Evolutionary conservation across 306 rosid genomes (phyloP).

Genomic region (Carpinus viminea): DNA sequence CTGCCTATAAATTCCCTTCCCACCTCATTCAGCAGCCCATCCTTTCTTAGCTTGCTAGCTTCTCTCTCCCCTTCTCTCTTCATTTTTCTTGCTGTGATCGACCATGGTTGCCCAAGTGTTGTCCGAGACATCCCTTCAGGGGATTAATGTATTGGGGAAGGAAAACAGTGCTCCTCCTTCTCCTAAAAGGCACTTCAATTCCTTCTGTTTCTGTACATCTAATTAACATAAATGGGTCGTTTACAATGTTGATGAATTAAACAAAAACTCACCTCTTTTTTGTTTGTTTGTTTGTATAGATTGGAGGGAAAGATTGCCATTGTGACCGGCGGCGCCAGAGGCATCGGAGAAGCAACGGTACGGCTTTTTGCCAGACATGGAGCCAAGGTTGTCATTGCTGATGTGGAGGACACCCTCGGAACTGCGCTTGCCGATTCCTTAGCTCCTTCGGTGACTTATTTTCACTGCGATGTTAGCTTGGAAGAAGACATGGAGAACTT

Average conservation of each 20-base stretch:
- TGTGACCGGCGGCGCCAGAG: constrained; percentile 81
- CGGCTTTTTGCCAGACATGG: constrained; percentile 72
- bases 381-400: constrained; percentile 78
- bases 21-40: neutral
- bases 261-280: neutral
- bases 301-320: constrained; percentile 88
- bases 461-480: constrained; percentile 69
- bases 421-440: constrained; percentile 50
- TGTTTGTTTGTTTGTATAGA: constrained; percentile 33
- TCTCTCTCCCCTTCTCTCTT: constrained; percentile 2
- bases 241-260: neutral
- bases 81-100: neutral
- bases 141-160: constrained; percentile 37
- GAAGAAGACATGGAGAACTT: constrained; percentile 67
- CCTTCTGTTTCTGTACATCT: neutral
- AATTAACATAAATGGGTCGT: neutral
- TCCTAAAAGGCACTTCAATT: constrained; percentile 46
- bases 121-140: constrained; percentile 58
- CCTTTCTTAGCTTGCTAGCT: neutral
- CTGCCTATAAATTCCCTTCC: constrained; percentile 17
- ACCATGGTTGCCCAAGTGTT: constrained; percentile 68
- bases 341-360: constrained; percentile 83
- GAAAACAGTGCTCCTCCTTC: constrained; percentile 42
- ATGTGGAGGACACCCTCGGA: constrained; percentile 62
- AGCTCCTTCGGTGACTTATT: constrained; percentile 49